Percentiles rank a stretch among this genome's conserved stretches.
phyloP scores from a whole-genome alignment of 768 basidiomycete genomes.

The Leccinum rimulosum region DNA sequence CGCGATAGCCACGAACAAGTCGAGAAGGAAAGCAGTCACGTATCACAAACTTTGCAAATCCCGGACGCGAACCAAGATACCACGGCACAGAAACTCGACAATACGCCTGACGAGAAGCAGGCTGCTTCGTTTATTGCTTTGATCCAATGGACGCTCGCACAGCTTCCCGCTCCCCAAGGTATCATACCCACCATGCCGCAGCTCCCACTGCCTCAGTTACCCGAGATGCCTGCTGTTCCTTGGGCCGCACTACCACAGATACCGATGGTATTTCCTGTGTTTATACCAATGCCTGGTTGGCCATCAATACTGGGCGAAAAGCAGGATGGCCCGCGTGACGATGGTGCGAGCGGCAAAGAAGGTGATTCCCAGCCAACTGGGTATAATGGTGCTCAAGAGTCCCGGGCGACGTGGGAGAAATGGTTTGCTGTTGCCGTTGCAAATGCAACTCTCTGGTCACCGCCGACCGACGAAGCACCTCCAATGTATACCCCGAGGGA shows the following conservation, averaged over 20 bases:
- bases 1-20: constrained; percentile 20
- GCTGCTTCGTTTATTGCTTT: constrained; percentile 60
- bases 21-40: constrained; percentile 1
- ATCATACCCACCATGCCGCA: constrained; percentile 54
- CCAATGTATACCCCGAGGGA: constrained; percentile 72
- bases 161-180: constrained; percentile 54
- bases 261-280: constrained; percentile 77
- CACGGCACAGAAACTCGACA: constrained; percentile 18
- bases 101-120: constrained; percentile 34
- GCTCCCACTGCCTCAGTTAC: constrained; percentile 54
- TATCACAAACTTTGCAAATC: constrained; percentile 1
- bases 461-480: constrained; percentile 53
- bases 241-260: constrained; percentile 65
- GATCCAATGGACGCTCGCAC: constrained; percentile 71
- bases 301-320: constrained; percentile 58
- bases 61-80: constrained; percentile 15
- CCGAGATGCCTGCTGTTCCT: constrained; percentile 61
- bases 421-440: constrained; percentile 60
- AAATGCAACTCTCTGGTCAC: constrained; percentile 42
- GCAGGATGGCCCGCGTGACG: constrained; percentile 34
- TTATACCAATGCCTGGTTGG: constrained; percentile 67
- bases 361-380: constrained; percentile 37
- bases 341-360: constrained; percentile 30
- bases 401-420: constrained; percentile 73
- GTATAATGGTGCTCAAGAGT: constrained; percentile 55